Base-by-base conservation (phyloP, 2,329 filamentous ascomycete species). In the Cryphonectria radicalis region DNA sequence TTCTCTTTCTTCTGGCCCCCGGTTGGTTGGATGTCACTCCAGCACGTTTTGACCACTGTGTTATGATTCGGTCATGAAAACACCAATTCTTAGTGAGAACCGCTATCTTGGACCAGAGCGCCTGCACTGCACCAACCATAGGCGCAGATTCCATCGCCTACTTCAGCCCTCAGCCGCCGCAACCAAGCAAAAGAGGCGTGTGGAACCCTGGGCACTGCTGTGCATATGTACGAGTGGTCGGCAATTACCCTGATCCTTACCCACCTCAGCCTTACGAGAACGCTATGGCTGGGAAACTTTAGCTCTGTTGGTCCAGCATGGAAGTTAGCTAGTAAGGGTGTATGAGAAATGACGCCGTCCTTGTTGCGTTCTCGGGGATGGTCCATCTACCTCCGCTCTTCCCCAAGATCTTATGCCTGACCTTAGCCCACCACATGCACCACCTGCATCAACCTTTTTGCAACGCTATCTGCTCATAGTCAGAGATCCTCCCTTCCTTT, bases 221-320 rank as follows among this genome's bases (percentile, higher is more conserved):
- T 25, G 35, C 59, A 62, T 62, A 40, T 11, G 37, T 32, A 32
- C 59, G 35, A 40, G 35, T n/a, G 32, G 59, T 22, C 59, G 59
- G 59, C 59, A 62, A 11, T 62, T 40, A n/a, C 59, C 59, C 59
- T 62, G 59, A 37, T 40, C 19, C 17, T 17, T 40, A 40, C 32
- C 35, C 59, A 62, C 32, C 59, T 62, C 59, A 62, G 59, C 59
- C 59, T 62, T 62, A 62, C 35, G 59, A n/a, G 32, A 35, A 35
- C 35, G 32, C 32, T 40, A 62, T 22, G 59, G 35, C 35, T 19
- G 22, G 32, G 22, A n/a, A n/a, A 8, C 22, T n/a, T n/a, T 50
- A 50, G 46, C 46, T 50, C 22, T 22, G 43, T 46, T 22, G 43
- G 8, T 46, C 17, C 7, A 19, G n/a, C 50, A 53, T 17, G 6